Base-by-base conservation (phyloP, 2,329 filamentous ascomycete species). In the Chaetomium olivaceum region DNA sequence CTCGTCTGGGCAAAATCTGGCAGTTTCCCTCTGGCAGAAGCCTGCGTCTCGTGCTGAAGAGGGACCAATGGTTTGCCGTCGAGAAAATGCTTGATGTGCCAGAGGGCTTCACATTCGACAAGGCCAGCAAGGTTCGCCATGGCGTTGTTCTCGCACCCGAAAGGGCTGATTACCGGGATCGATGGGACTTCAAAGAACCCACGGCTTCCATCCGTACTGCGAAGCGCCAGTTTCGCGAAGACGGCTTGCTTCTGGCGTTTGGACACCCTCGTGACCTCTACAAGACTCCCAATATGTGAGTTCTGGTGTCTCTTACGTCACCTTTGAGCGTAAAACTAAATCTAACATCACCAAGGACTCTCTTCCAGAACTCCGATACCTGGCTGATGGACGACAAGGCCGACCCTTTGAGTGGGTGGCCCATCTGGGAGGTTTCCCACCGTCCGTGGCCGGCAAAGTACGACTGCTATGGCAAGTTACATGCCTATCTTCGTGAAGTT, bases 171-270 rank as follows among this genome's bases (percentile, higher is more conserved):
- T 56, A 62, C 19, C 61, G 52, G 21, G 52, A 62, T 50, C 52
- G 61, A 27, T 31, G 36, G 23, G 21, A 43, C 4, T 25, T 61
- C 23, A 21, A 31, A 9, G 21, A 61, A 21, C 4, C 55, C 23
- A 33, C 31, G 16, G 58, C 64, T 9, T 55, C 61, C 11, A 59
- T 65, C 27, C 68, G 72, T 2, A 46, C 70, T 1, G 68, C 68
- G 4, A 68, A 62, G 51, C 27, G 58, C 23, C 50, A 62, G 27
- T 73, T 68, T 48, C 55, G 63, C 21, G 52, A 69, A 27, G 69
- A 73, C 43, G 72, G 72, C 7, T 39, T 73, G 3, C 52, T 73
- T 7, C 67, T 73, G 2, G 68, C 72, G 54, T 73, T 73, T 61
- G 70, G 71, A 29, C 29, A 25, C 27, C 25, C 7, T 1, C 50